phyloP scores from a whole-genome alignment of 495 filamentous ascomycete genomes.

The Melanomma pulvis-pyrius region DNA sequence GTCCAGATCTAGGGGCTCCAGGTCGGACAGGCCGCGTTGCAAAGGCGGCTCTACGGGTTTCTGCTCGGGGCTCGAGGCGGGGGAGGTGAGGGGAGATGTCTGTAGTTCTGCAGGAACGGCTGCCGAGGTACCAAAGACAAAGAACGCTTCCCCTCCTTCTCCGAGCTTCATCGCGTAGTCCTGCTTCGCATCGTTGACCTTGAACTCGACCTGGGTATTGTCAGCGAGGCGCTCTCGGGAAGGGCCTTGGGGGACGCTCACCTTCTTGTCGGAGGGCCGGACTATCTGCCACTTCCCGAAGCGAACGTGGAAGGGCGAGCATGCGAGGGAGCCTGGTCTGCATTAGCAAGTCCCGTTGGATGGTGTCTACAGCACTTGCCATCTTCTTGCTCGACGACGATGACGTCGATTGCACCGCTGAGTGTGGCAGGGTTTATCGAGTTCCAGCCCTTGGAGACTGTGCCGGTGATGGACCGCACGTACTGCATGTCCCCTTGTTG shows the following conservation, averaged over 20 bases:
- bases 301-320: conserved; percentile 97
- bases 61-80: conserved; percentile 76
- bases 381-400: conserved; percentile 97
- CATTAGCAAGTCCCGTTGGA: too few relatives aligned
- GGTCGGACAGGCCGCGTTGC: conserved; percentile 68
- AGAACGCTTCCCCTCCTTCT: conserved; percentile 97
- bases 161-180: conserved; percentile 98
- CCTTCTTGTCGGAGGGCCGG: conserved; percentile 97
- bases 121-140: conserved; percentile 93
- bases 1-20: conserved; percentile 78
- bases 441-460: conserved; percentile 98
- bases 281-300: conserved; percentile 98
- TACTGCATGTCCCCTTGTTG: conserved; percentile 74
- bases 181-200: conserved; percentile 88
- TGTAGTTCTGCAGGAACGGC: conserved; percentile 86
- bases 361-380: too few relatives aligned
- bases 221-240: conserved; percentile 28
- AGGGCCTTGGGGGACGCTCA: conserved; percentile 32
- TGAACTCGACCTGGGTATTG: conserved; percentile 75
- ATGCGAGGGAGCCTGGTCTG: conserved; percentile 76
- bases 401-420: conserved; percentile 97
- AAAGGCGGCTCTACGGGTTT: conserved; percentile 56
- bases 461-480: conserved; percentile 92
- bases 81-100: conserved; percentile 90
- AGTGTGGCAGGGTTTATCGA: conserved; percentile 98